A percentile compares a stretch with the other conserved stretches of the same genome.
phyloP scores from a whole-genome alignment of 768 basidiomycete species.

The Naganishia friedmannii region DNA sequence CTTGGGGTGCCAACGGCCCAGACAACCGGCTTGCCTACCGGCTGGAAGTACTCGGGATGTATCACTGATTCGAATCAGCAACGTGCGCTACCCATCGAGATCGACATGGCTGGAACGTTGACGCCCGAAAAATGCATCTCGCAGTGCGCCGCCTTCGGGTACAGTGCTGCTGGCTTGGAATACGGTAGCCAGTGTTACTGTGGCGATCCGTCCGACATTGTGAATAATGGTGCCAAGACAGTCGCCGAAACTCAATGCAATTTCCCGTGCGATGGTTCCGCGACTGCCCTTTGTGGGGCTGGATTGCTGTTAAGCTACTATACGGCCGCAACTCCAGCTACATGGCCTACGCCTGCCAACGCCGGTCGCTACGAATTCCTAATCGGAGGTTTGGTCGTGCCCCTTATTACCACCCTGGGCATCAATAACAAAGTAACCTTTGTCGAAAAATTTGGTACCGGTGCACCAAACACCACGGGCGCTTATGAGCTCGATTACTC shows the following conservation, averaged over 20 bases:
- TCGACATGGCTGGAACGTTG: slow-evolving; percentile 28
- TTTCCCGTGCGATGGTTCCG: slow-evolving; percentile 64
- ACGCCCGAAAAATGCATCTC: slow-evolving; percentile 64
- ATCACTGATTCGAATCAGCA: slow-evolving; percentile 51
- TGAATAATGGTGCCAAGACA: slow-evolving; percentile 52
- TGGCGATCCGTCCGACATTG: neutral
- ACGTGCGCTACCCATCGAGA: slow-evolving; percentile 55
- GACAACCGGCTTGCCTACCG: slow-evolving; percentile 62
- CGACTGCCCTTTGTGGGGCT: slow-evolving; percentile 56
- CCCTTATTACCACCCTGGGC: slow-evolving; percentile 70
- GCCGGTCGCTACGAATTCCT: slow-evolving; percentile 65
- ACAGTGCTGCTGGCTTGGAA: slow-evolving; percentile 67
- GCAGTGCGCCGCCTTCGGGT: slow-evolving; percentile 71
- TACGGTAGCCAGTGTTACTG: slow-evolving; percentile 53
- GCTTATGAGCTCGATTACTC: slow-evolving; percentile 73
- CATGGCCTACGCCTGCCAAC: slow-evolving; percentile 66
- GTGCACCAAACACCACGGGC: slow-evolving; percentile 66
- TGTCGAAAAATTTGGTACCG: slow-evolving; percentile 71
- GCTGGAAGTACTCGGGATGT: slow-evolving; percentile 68
- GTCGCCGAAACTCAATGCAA: neutral
- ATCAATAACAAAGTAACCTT: slow-evolving; percentile 78
- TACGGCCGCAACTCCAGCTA: slow-evolving; percentile 56
- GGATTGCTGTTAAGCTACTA: slow-evolving; percentile 49
- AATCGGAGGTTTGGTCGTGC: slow-evolving; percentile 65
- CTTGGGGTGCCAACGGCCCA: slow-evolving; percentile 58